Percentiles rank a stretch among this genome's conserved stretches.
These are phyloP conservation scores for Penicillium pancosmium DNA, from an alignment of 495 filamentous ascomycete species.

Conservation along the genomic window DNA sequence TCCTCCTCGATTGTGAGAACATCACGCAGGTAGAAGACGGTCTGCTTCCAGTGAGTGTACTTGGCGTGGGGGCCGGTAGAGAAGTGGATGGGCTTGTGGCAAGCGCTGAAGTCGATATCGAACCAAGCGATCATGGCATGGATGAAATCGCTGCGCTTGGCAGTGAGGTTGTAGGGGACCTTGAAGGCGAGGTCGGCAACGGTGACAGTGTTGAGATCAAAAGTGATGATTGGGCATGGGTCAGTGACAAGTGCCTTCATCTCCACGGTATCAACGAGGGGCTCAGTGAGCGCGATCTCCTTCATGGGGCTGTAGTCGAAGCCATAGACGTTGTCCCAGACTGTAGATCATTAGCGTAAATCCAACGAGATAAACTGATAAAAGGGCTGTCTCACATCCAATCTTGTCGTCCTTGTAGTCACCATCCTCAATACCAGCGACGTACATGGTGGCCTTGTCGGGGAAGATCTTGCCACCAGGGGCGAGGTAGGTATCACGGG, in stretches of 20 bases:
- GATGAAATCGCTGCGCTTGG: slow-evolving; percentile 83
- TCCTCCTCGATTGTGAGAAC: slow-evolving; percentile 80
- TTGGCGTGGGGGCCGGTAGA: slow-evolving; percentile 87
- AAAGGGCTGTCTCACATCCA: slow-evolving; percentile 58
- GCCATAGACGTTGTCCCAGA: slow-evolving; percentile 98
- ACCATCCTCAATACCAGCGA: slow-evolving; percentile 84
- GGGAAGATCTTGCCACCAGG: slow-evolving; percentile 88
- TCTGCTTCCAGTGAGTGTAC: slow-evolving; percentile 96
- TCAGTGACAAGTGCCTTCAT: slow-evolving; percentile 80
- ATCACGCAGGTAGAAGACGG: slow-evolving; percentile 85
- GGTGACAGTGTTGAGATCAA: slow-evolving; percentile 82
- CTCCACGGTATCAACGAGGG: slow-evolving; percentile 80
- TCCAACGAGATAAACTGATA: background rate
- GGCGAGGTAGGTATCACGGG: slow-evolving; percentile 85
- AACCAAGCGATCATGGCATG: slow-evolving; percentile 98
- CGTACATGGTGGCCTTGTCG: slow-evolving; percentile 85
- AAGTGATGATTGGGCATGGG: slow-evolving; percentile 69
- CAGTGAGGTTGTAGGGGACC: slow-evolving; percentile 68
- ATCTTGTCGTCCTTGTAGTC: slow-evolving; percentile 92
- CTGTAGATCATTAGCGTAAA: slow-evolving; percentile 37
- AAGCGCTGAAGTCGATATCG: slow-evolving; percentile 96
- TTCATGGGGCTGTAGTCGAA: slow-evolving; percentile 95
- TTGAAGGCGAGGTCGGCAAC: slow-evolving; percentile 75
- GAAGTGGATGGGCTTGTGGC: slow-evolving; percentile 84
- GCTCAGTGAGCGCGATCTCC: slow-evolving; percentile 78